Evolutionary conservation across 768 basidiomycete species (phyloP).

Genomic region (Lentinula sp.): DNA sequence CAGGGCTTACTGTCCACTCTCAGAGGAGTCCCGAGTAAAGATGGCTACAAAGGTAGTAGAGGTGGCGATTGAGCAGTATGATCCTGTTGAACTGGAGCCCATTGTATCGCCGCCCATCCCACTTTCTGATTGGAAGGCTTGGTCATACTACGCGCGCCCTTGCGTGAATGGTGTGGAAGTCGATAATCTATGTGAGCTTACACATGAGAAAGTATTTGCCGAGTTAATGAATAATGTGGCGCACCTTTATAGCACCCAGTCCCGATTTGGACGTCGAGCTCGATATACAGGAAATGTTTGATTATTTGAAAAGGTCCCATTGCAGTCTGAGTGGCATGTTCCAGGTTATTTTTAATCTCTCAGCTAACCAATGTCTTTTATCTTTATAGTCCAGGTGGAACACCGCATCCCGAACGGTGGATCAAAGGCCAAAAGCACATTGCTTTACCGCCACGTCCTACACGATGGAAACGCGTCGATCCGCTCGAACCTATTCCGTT

Average conservation of each 20-base stretch:
- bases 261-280: conserved; percentile 18
- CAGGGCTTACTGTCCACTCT: not conserved
- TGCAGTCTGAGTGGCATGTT: not conserved
- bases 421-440: conserved; percentile 40
- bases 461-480: conserved; percentile 35
- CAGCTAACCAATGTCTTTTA: not conserved
- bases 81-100: conserved; percentile 8
- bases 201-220: not conserved
- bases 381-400: conserved; percentile 24
- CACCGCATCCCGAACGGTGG: conserved; percentile 40
- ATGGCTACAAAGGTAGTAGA: not conserved
- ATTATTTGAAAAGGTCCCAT: conserved; percentile 7
- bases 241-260: conserved; percentile 13
- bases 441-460: conserved; percentile 43
- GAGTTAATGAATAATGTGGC: not conserved
- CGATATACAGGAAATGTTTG: conserved; percentile 25
- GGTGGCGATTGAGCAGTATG: conserved; percentile 8
- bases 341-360: not conserved
- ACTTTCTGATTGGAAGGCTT: conserved; percentile 45
- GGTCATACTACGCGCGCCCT: conserved; percentile 50
- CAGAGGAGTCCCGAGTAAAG: not conserved
- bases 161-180: conserved; percentile 30
- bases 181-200: conserved; percentile 36
- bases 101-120: conserved; percentile 20
- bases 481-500: conserved; percentile 34